Evolutionary conservation across 75 land plant species (phyloP), one percentile per base, ranked within the genome.

Genomic region (Cupressus sempervirens): DNA sequence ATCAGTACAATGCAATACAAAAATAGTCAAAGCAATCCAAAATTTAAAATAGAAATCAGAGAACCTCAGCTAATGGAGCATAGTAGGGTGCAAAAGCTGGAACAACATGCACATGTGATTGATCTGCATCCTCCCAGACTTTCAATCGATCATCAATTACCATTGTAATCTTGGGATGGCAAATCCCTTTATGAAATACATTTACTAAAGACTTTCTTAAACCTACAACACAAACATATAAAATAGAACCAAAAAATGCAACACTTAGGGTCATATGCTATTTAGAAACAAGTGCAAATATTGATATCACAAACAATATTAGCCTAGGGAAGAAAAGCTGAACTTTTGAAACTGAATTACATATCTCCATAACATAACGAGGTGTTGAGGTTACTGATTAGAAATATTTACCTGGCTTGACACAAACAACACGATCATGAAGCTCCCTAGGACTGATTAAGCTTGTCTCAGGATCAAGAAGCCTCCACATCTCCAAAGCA

Each of bases 401-500:
- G 50, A 30, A 15, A 38, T 75, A 52, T 85, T 87, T 88, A 94
- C 98, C 98, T 86, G 98, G 87, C 83, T 96, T 96, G 73, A 97
- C 99, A 83, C 99, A 97, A 40, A 93, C 95, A 84, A 97, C 93
- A 35, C 98, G 94, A 41, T 93, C 92, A 82, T 90, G 84, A 32
- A 97, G 84, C 77, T 96, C 94, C 18, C 76, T 88, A 3, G 92
- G 80, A 76, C 86, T 91, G 84, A 97, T 97, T 76, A 97, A 90
- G 76, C 91, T 95, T 68, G 91, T 87, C 20, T 97, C 98, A 62
- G 98, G 99, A 86, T 97, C 99, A 87, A 97, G 94, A 90, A 97
- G 93, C 87, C 99, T 93, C 99, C 99, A 97, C 96, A 97, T 96
- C 87, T 97, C 99, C 41, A 94, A 90, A 84, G 99, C 99, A 91